A percentile compares a stretch with the other conserved stretches of the same genome.
phyloP scores from a whole-genome alignment of 768 basidiomycete species.

The Paxillus rubicundulus region DNA sequence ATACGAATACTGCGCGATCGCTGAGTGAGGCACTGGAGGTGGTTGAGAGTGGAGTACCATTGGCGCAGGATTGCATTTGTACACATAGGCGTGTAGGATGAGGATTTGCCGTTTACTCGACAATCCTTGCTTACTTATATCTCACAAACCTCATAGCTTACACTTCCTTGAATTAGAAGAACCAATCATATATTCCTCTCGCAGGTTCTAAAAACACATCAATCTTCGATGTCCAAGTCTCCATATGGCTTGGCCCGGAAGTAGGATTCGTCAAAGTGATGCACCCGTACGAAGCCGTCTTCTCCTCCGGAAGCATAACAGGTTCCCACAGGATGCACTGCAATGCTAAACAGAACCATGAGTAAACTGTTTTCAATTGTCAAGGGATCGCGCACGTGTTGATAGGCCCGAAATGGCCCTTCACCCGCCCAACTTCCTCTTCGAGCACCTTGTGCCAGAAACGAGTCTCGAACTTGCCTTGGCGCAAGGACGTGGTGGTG shows the following conservation, averaged over 20 bases:
- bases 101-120: background rate
- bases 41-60: slow-evolving; percentile 13
- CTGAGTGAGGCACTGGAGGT: slow-evolving; percentile 17
- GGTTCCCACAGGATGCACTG: slow-evolving; percentile 85
- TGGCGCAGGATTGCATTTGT: slow-evolving; percentile 28
- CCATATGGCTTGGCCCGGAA: slow-evolving; percentile 91
- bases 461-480: slow-evolving; percentile 96
- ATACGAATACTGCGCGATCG: slow-evolving; percentile 16
- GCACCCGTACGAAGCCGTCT: slow-evolving; percentile 90
- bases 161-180: background rate
- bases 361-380: background rate
- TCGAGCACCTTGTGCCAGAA: slow-evolving; percentile 98
- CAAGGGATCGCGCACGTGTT: slow-evolving; percentile 71
- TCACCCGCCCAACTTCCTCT: slow-evolving; percentile 95
- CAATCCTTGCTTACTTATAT: background rate
- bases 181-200: slow-evolving; percentile 8
- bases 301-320: slow-evolving; percentile 94
- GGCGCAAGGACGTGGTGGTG: slow-evolving; percentile 88
- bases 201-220: slow-evolving; percentile 13
- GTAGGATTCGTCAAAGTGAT: slow-evolving; percentile 94
- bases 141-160: background rate
- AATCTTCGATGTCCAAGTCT: slow-evolving; percentile 74
- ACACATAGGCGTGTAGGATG: slow-evolving; percentile 25
- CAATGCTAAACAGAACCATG: slow-evolving; percentile 57
- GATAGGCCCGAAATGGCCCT: slow-evolving; percentile 95